These are phyloP conservation scores for Magnolia sinica DNA, from an alignment of 164 flowering plant species.

Conservation along the genomic window DNA sequence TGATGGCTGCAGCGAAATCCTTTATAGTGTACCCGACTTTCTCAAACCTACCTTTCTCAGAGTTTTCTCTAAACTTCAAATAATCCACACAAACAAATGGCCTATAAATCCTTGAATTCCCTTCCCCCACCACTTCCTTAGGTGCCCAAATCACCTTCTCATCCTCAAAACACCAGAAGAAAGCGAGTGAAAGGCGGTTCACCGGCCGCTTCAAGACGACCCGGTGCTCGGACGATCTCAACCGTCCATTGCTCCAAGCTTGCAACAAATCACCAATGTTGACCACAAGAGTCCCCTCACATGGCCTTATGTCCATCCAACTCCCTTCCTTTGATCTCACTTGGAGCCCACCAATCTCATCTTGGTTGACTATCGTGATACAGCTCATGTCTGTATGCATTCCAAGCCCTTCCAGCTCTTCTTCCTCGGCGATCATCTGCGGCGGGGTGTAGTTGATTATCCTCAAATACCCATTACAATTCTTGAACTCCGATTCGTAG, in stretches of 20 bases:
- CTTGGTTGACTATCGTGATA: conserved; percentile 73
- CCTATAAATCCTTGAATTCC: conserved; percentile 43
- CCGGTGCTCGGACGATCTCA: conserved; percentile 81
- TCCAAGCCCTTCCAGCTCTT: conserved; percentile 80
- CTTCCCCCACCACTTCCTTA: conserved; percentile 68
- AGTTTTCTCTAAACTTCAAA: conserved; percentile 65
- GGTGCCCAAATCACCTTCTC: conserved; percentile 70
- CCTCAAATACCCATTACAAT: conserved; percentile 77
- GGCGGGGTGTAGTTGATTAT: conserved; percentile 72
- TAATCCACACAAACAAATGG: conserved; percentile 70
- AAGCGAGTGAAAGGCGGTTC: conserved; percentile 66
- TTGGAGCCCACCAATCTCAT: conserved; percentile 80
- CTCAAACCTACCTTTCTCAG: conserved; percentile 70
- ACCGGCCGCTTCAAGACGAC: conserved; percentile 44
- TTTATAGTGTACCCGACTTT: conserved; percentile 76
- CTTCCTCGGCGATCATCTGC: conserved; percentile 11
- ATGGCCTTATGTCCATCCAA: conserved; percentile 73
- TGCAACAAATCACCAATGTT: conserved; percentile 87
- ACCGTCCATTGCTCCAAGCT: conserved; percentile 85
- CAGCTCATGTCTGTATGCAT: conserved; percentile 98
- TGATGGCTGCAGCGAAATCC: conserved; percentile 54
- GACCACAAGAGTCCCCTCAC: conserved; percentile 64
- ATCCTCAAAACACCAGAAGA: conserved; percentile 95
- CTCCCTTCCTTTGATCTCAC: conserved; percentile 70
- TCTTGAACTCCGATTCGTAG: conserved; percentile 47